Conservation (phyloP, 805 yeast genomes). For the Starmera amethionina region DNA sequence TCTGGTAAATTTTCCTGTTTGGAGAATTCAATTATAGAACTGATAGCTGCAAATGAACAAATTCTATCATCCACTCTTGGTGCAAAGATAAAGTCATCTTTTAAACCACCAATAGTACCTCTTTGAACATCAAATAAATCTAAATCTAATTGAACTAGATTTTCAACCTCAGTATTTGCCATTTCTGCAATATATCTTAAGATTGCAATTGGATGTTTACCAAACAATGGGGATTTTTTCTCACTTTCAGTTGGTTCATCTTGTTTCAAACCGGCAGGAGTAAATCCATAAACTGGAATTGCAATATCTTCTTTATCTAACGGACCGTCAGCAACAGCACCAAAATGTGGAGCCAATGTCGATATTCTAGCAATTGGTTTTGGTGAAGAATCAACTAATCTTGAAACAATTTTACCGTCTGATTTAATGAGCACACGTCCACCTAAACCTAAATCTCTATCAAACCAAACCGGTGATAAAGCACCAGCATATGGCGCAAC, state of each 20-base stretch:
- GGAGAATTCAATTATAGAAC: slow-evolving; percentile 43
- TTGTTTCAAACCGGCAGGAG: slow-evolving; percentile 20
- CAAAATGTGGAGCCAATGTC: slow-evolving; percentile 82
- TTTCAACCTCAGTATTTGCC: slow-evolving; percentile 48
- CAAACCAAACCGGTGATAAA: slow-evolving; percentile 59
- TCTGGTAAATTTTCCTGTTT: slow-evolving; percentile 21
- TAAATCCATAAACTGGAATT: slow-evolving; percentile 68
- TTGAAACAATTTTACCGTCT: slow-evolving; percentile 26
- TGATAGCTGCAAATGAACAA: slow-evolving; percentile 65
- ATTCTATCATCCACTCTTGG: slow-evolving; percentile 83
- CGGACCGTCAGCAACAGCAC: slow-evolving; percentile 56
- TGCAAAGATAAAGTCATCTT: slow-evolving; percentile 65
- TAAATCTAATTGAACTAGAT: slow-evolving; percentile 62
- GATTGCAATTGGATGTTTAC: slow-evolving; percentile 57
- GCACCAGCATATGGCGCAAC: slow-evolving; percentile 82
- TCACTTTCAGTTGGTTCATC: slow-evolving; percentile 51
- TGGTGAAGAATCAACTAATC: slow-evolving; percentile 48
- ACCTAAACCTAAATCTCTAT: slow-evolving; percentile 78
- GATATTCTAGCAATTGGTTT: slow-evolving; percentile 75
- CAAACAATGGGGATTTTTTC: slow-evolving; percentile 52
- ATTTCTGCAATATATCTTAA: slow-evolving; percentile 60
- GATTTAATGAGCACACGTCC: slow-evolving; percentile 57
- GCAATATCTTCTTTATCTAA: slow-evolving; percentile 70
- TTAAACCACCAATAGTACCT: slow-evolving; percentile 70
- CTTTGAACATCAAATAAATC: slow-evolving; percentile 77